Evolutionary conservation across 2,329 filamentous ascomycete species (phyloP), one percentile per base, ranked within the genome.

Genomic region (Arachnomyces sp.): DNA sequence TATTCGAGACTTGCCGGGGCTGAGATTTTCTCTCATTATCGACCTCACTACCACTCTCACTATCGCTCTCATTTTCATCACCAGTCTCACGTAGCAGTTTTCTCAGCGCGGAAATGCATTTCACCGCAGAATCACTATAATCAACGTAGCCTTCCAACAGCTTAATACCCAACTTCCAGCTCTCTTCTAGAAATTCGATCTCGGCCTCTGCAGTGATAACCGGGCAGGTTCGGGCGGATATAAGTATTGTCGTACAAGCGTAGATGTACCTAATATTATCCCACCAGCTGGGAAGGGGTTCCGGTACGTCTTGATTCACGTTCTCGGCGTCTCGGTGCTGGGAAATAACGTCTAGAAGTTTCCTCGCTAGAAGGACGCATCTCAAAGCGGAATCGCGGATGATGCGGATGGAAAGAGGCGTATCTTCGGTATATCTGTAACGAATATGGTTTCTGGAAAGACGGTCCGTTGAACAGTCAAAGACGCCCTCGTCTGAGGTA

Each of bases 201-300:
- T 15, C 29, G 34, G 8, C 31, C 36, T 8, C 34, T 28, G 13
- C 46, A 14, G 14, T 41, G 8, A 38, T 42, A n/a, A 9, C 18
- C 4, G 43, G 32, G 28, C 47, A 48, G 18, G 38, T 20, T 6
- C 45, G 45, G 12, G 45, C 45, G 4, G 45, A 45, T 17, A 49
- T 32, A 7, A 49, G 29, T 13, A 45, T 38, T 7, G 38, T 43
- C 3, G 40, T 43, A 25, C 45, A 49, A 7, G 43, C 42, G 28
- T 40, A 49, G 15, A 42, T 15, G 18, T 43, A 44, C 12, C 35
- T 39, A 7, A 44, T 32, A 33, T 42, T 49, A 30, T 49, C 47
- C 47, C 47, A 49, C 42, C 46, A 46, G 2, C 41, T 20, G 2
- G 47, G 45, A 7, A 48, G 28, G 4, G 41, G 39, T 3, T 37